A percentile compares a stretch with the other conserved stretches of the same genome.
Conservation (phyloP, 768 basidiomycete species). For the Mycena indigotica region DNA sequence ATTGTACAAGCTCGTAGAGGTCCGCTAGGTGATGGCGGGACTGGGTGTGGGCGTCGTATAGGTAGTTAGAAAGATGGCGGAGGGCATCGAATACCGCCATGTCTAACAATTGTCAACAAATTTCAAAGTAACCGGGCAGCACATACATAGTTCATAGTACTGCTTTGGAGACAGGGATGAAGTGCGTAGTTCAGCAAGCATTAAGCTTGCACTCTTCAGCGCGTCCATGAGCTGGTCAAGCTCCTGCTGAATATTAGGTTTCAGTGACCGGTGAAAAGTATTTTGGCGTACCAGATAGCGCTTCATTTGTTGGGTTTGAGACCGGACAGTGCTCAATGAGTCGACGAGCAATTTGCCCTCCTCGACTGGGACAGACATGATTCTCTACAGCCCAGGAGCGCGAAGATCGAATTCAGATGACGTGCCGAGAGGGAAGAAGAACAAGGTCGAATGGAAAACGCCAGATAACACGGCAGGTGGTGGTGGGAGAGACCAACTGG, state of each 20-base stretch:
- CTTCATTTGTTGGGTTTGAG: conserved; percentile 94
- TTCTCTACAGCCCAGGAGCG: background rate
- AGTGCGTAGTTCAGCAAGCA: conserved; percentile 95
- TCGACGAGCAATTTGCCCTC: conserved; percentile 87
- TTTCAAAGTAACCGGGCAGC: background rate
- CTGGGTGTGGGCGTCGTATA: conserved; percentile 92
- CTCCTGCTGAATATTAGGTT: conserved; percentile 54
- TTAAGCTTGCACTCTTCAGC: conserved; percentile 93
- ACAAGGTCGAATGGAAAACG: too few species aligned
- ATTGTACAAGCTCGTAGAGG: conserved; percentile 99
- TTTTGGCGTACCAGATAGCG: conserved; percentile 73
- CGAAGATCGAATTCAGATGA: background rate
- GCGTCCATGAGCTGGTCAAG: conserved; percentile 98
- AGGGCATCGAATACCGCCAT: conserved; percentile 99
- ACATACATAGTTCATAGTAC: conserved; percentile 95
- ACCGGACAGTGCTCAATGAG: conserved; percentile 82
- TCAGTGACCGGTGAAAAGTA: conserved; percentile 8
- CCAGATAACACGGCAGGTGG: too few species aligned
- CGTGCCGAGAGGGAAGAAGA: too few species aligned
- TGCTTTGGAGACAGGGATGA: conserved; percentile 94
- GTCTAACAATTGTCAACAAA: conserved; percentile 49
- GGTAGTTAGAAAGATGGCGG: conserved; percentile 91
- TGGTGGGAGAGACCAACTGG: too few species aligned
- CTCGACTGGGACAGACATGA: conserved; percentile 35
- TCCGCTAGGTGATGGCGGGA: conserved; percentile 95